Evolutionary conservation across 768 basidiomycete species (phyloP), one percentile per base, ranked within the genome.

Genomic region (Trametes punicea): DNA sequence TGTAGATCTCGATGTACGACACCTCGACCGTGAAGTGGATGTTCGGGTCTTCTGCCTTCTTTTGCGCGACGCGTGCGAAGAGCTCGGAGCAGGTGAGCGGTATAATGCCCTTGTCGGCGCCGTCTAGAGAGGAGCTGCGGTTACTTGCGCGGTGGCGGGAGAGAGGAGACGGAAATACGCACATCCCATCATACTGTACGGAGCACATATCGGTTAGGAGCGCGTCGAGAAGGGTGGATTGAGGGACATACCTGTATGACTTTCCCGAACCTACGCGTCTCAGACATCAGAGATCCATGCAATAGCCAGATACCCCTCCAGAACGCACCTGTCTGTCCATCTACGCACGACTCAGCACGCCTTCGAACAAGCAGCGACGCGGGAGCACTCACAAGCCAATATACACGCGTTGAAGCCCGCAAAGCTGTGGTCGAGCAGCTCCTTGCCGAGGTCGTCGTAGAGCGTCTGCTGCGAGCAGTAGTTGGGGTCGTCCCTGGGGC

Each of bases 1-100:
- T 96, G 74, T 96, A 96, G 64, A 95, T 96, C 81, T 96, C 95
- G 59, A 97, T 97, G 69, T 97, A 98, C 4, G 94, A 97, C n/a
- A 97, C 95, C 74, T 98, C 96, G 38, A 99, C 95, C 2, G 90
- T 88, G 65, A 93, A 96, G 55, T 76, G 83, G 57, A 93, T 63
- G 63, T 87, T 85, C 9, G 84, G 70, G 66, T 94, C 90, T 47
- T 65, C 69, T 1, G 77, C 75, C 62, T 74, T 83, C 70, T 88
- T 85, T 29, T 78, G 67, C 41, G 77, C 80, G 45, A 95, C 90
- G 51, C 95, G 87, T 61, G 82, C 77, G 71, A 99, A 99, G 27
- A 99, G 77, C 69, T 97, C 94, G 46, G 82, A 85, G 65, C 96
- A 98, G 42, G 94, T 97, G 40, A 97, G 82, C 25, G 96, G 96